A percentile compares a stretch with the other conserved stretches of the same genome.
Conservation (phyloP, 73 alveolate genomes). For the Paramecium biaurelia region DNA sequence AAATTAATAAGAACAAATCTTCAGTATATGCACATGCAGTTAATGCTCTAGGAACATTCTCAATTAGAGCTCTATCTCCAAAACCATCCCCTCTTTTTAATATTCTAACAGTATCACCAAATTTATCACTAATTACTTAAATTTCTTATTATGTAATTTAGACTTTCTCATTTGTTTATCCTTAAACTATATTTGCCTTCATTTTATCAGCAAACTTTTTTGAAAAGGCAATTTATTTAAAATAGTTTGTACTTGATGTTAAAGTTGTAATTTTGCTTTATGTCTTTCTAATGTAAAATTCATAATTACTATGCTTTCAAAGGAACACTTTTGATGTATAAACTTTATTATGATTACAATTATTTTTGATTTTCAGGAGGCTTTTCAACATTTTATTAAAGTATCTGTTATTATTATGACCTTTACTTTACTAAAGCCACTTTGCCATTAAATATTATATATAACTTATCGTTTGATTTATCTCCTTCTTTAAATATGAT, state of each 20-base stretch:
- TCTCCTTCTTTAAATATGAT: slow-evolving; percentile 19
- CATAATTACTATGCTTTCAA: not conserved
- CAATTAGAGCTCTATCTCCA: slow-evolving; percentile 35
- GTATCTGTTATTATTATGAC: not conserved
- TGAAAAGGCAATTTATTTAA: not conserved
- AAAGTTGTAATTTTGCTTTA: not conserved
- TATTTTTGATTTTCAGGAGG: not conserved
- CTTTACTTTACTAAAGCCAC: slow-evolving; percentile 8
- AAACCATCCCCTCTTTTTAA: slow-evolving; percentile 39
- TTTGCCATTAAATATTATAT: slow-evolving; percentile 25
- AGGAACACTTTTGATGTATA: not conserved
- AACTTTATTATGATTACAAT: not conserved
- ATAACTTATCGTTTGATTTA: slow-evolving; percentile 30
- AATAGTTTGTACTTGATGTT: not conserved
- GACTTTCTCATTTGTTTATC: not conserved
- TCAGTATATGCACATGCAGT: slow-evolving; percentile 34
- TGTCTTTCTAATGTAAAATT: not conserved
- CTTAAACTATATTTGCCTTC: not conserved
- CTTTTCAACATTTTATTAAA: not conserved
- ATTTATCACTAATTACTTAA: not conserved
- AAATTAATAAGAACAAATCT: not conserved
- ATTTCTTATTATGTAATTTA: not conserved
- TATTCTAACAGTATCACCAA: not conserved
- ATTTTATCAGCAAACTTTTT: slow-evolving; percentile 19
- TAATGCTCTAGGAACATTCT: slow-evolving; percentile 27